Conservation (phyloP, 75 land plant genomes). For the Selaginella tamariscina region DNA sequence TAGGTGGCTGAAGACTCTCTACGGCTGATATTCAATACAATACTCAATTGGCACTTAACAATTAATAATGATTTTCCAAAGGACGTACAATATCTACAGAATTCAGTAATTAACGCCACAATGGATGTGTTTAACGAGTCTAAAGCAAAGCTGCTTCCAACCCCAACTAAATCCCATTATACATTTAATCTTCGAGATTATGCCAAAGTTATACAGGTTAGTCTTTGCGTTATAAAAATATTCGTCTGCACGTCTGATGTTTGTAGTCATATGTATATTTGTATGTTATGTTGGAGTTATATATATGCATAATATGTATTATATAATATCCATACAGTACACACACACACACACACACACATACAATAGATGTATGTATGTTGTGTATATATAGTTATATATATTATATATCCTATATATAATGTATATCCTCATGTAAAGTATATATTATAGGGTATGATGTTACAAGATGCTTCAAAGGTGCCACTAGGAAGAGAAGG, state of each 20-base stretch:
- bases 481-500: conserved; percentile 26
- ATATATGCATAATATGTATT: too few relatives aligned
- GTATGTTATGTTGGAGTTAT: too few relatives aligned
- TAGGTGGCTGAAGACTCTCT: conserved; percentile 30
- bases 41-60: conserved; percentile 27
- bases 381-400: too few relatives aligned
- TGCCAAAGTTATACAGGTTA: conserved; percentile 35
- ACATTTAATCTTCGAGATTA: conserved; percentile 35
- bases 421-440: background rate
- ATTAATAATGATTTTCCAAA: conserved; percentile 20
- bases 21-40: conserved; percentile 25
- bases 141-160: conserved; percentile 28
- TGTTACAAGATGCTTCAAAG: conserved; percentile 30
- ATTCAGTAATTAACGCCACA: conserved; percentile 23
- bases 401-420: too few relatives aligned
- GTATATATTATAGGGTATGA: conserved; percentile 25
- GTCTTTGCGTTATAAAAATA: background rate
- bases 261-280: too few relatives aligned
- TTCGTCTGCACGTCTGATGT: too few relatives aligned
- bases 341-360: too few relatives aligned
- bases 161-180: conserved; percentile 34
- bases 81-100: conserved; percentile 12
- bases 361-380: too few relatives aligned
- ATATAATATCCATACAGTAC: too few relatives aligned
- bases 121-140: conserved; percentile 30